Conservation (phyloP, 1,284 basidiomycete genomes). For the Phenoliferia sp. region DNA sequence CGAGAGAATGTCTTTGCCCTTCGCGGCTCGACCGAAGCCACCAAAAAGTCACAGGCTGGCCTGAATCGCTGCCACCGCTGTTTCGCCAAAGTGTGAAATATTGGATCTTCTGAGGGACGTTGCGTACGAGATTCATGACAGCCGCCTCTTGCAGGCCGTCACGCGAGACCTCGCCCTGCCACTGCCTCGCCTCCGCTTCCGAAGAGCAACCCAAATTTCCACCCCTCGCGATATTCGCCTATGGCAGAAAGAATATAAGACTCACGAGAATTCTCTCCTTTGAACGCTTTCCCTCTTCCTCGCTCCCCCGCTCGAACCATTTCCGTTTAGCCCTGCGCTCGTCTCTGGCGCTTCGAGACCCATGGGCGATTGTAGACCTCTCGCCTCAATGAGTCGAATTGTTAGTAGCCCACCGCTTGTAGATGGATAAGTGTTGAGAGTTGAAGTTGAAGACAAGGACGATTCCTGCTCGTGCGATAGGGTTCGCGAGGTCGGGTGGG, state of each 20-base stretch:
- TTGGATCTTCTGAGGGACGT: too few relatives aligned
- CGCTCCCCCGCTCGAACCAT: not conserved
- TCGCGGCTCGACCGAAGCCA: too few relatives aligned
- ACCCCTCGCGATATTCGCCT: slow-evolving; percentile 56
- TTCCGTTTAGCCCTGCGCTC: too few relatives aligned
- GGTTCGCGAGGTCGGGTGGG: not conserved
- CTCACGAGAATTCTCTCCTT: slow-evolving; percentile 2
- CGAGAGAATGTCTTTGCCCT: too few relatives aligned
- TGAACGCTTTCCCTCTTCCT: slow-evolving; percentile 4
- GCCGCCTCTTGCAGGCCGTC: too few relatives aligned
- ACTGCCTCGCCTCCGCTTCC: slow-evolving; percentile 33
- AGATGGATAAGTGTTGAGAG: not conserved
- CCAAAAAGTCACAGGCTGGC: too few relatives aligned
- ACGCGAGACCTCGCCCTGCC: too few relatives aligned
- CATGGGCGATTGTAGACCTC: not conserved
- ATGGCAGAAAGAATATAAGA: slow-evolving; percentile 43
- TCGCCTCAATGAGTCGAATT: not conserved
- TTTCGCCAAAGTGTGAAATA: too few relatives aligned
- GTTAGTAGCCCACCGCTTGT: slow-evolving; percentile 1
- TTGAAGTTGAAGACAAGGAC: not conserved
- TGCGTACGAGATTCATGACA: too few relatives aligned
- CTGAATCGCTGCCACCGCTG: too few relatives aligned
- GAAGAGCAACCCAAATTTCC: slow-evolving; percentile 43
- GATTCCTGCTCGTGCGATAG: not conserved
- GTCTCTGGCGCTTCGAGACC: not conserved